A percentile compares a stretch with the other conserved stretches of the same genome.
Conservation (phyloP, 75 land plant species). For the Pseudotsuga menziesii region DNA sequence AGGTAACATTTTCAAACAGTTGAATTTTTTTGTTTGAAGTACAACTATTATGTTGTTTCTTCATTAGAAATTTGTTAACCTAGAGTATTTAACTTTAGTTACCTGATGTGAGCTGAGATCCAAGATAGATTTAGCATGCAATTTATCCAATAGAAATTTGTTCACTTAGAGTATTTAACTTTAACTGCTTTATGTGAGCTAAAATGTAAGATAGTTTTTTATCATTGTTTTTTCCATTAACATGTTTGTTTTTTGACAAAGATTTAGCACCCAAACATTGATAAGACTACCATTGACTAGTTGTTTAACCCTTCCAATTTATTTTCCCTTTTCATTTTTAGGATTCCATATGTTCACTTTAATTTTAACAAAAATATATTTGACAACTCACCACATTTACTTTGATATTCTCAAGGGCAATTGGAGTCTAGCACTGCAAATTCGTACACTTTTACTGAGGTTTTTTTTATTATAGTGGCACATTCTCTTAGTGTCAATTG, state of each 20-base stretch:
- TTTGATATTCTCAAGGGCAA: conserved; percentile 97
- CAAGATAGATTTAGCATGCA: too few relatives aligned
- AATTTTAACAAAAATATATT: not conserved
- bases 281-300: conserved; percentile 72
- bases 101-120: too few relatives aligned
- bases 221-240: too few relatives aligned
- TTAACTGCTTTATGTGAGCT: too few relatives aligned
- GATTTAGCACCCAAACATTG: conserved; percentile 96
- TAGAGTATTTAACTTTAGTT: not conserved
- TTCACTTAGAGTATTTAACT: not conserved
- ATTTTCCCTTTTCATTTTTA: not conserved
- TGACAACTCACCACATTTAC: conserved; percentile 85
- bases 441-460: conserved; percentile 89
- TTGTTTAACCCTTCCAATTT: not conserved
- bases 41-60: not conserved
- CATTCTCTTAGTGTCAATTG: not conserved
- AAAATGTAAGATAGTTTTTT: too few relatives aligned
- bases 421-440: conserved; percentile 97
- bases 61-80: not conserved
- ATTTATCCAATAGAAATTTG: too few relatives aligned
- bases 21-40: not conserved
- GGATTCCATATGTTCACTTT: not conserved
- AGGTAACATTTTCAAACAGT: not conserved
- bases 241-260: too few relatives aligned
- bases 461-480: conserved; percentile 6